Evolutionary conservation across 2,329 filamentous ascomycete genomes (phyloP), one percentile per base, ranked within the genome.

Genomic region (Sporothrix globosa): DNA sequence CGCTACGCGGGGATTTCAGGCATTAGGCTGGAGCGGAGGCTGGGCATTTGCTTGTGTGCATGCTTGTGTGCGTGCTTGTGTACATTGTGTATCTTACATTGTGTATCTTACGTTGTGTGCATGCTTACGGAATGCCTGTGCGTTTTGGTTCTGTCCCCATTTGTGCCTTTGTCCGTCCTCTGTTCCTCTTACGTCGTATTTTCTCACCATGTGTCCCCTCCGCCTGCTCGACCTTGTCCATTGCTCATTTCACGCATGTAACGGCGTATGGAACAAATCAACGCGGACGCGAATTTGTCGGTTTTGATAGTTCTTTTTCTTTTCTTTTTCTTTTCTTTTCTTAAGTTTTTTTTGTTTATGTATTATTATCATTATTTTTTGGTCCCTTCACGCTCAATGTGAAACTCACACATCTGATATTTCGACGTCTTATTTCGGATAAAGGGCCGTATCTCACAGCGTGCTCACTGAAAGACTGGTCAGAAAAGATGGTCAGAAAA

Each of bases 1-100:
- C 65, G 48, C 65, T 54, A 67, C 48, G 65, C 48, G 24, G 39
- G 39, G 24, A 46, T 61, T 46, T n/a, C n/a, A n/a, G n/a, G n/a
- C n/a, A n/a, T n/a, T n/a, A 60, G 34, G 34, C 44, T 61, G 17
- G 27, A 61, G 34, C 54, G 30, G 53, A 58, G 54, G 54, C 54
- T 61, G 58, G 58, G 39, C 39, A 44, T 60, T 24, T 24, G 56
- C 27, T 30, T 30, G 27, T 30, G 27, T 30, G 27, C 27, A 4
- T 30, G 27, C 27, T 27, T 27, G 27, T n/a, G n/a, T n/a, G n/a
- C n/a, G n/a, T n/a, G n/a, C n/a, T n/a, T n/a, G n/a, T n/a, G n/a
- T n/a, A n/a, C n/a, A n/a, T n/a, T n/a, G n/a, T n/a, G n/a, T n/a
- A n/a, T n/a, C n/a, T n/a, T n/a, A n/a, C n/a, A n/a, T n/a, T n/a